phyloP scores from a whole-genome alignment of 1,284 basidiomycete species.

The Vanrija sp. region DNA sequence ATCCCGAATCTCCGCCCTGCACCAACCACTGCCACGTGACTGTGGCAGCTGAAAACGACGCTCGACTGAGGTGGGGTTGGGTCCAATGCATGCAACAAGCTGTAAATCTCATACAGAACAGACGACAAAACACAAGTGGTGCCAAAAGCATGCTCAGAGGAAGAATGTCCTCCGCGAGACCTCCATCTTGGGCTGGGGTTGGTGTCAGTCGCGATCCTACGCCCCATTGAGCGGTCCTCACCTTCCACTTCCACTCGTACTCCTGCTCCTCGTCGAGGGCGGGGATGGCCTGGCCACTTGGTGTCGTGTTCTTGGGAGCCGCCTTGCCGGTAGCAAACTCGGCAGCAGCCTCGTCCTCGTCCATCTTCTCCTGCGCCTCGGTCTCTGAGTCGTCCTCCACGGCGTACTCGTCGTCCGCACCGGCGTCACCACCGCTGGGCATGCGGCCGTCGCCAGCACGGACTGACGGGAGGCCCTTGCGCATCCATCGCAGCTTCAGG shows the following conservation, averaged over 20 bases:
- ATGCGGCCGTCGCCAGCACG: constrained; percentile 45
- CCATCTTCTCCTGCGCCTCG: constrained; percentile 34
- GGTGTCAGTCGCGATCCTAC: background rate
- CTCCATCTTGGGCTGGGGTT: constrained; percentile 50
- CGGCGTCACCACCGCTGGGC: constrained; percentile 57
- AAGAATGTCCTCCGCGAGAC: constrained; percentile 50
- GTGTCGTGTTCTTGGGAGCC: constrained; percentile 12
- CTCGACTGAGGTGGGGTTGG: background rate
- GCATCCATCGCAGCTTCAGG: constrained; percentile 82
- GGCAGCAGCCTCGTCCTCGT: constrained; percentile 42
- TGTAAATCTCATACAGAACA: background rate
- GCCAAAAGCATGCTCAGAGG: constrained; percentile 27
- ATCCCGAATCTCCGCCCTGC: constrained; percentile 7
- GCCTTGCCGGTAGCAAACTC: constrained; percentile 29
- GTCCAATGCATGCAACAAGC: constrained; percentile 1
- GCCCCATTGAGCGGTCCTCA: constrained; percentile 17
- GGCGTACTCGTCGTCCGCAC: constrained; percentile 42
- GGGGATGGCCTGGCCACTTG: constrained; percentile 38
- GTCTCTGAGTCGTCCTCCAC: constrained; percentile 29
- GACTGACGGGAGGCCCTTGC: constrained; percentile 81
- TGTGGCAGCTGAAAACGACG: constrained; percentile 4
- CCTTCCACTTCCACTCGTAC: constrained; percentile 53
- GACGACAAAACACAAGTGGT: background rate
- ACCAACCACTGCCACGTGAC: background rate
- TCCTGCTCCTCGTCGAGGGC: constrained; percentile 49